Evolutionary conservation across 768 basidiomycete genomes (phyloP), one percentile per base, ranked within the genome.

Genomic region (Hydnum rufescens): DNA sequence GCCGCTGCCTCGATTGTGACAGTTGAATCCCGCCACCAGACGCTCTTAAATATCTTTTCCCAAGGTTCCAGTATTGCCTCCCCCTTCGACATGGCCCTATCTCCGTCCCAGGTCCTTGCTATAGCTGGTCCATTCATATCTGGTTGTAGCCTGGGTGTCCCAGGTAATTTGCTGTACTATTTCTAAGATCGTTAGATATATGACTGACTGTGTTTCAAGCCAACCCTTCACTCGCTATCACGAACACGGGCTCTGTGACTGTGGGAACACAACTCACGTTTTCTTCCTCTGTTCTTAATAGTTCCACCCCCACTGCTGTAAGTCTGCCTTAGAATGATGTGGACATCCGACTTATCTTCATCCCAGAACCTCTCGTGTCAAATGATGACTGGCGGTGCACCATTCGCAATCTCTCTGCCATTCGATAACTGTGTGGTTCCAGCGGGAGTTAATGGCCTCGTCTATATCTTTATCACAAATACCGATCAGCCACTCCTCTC

Each of bases 1-100:
- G 69, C 75, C n/a, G 83, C 82, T 36, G 80, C 71, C 4, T 75
- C 77, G 25, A 87, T 87, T 61, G 59, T 82, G 63, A 79, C 83
- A 28, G 70, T 84, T 46, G 86, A 89, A 61, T 79, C 83, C n/a
- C 78, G 86, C 46, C 86, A 90, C 59, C 77, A 81, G 62, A 78
- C 80, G 1, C 64, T 88, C 42, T 71, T 86, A 50, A 87, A 88
- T 67, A 59, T 85, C 55, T 58, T 89, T 51, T 72, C 72, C 42
- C 70, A 72, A 22, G 62, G 54, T 0, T 70, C 70, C 3, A 69
- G 77, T 18, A 75, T 82, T 52, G 78, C 84, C 3, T 63, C 71
- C 42, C 69, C 80, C 1, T 88, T 86, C 61, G 86, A 89, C 61
- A 67, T 87, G 25, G 68, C 77, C 4, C 67, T 90, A n/a, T 67